Conservation (phyloP, 1,139 yeast genomes). For the Candida mesenterica region DNA sequence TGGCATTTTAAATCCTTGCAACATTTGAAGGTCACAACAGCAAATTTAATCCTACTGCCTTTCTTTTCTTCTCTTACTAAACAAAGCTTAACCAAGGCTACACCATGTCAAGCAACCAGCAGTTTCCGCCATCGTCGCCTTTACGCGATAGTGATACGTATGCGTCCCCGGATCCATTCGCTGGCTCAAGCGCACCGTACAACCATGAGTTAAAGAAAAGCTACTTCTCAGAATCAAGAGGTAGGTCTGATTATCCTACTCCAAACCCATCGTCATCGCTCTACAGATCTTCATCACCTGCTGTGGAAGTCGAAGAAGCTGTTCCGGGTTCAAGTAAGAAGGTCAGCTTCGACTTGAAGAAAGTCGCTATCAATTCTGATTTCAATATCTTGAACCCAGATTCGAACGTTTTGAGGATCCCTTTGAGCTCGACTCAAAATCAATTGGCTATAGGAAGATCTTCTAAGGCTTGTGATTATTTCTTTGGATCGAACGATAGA, state of each 20-base stretch:
- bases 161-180: conserved; percentile 24
- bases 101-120: conserved; percentile 22
- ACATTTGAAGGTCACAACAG: too few species aligned
- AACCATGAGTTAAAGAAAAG: conserved; percentile 4
- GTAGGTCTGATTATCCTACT: conserved; percentile 42
- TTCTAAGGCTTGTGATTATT: conserved; percentile 58
- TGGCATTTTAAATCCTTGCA: too few species aligned
- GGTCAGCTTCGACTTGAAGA: conserved; percentile 10
- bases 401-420: conserved; percentile 36
- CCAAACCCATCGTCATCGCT: conserved; percentile 57
- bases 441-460: conserved; percentile 59
- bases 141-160: conserved; percentile 29
- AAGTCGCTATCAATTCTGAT: conserved; percentile 26
- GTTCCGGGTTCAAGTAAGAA: conserved; percentile 4
- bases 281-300: conserved; percentile 49
- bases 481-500: conserved; percentile 53
- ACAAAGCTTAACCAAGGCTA: too few species aligned
- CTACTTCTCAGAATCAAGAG: conserved; percentile 15
- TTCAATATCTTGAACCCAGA: conserved; percentile 44
- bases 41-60: too few species aligned
- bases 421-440: conserved; percentile 24
- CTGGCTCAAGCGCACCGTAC: conserved; percentile 9
- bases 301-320: conserved; percentile 14
- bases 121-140: conserved; percentile 69
- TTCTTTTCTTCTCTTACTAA: too few species aligned